These are phyloP conservation scores for Dactylis glomerata DNA, from an alignment of 176 grass and related monocot genomes.

Conservation along the genomic window DNA sequence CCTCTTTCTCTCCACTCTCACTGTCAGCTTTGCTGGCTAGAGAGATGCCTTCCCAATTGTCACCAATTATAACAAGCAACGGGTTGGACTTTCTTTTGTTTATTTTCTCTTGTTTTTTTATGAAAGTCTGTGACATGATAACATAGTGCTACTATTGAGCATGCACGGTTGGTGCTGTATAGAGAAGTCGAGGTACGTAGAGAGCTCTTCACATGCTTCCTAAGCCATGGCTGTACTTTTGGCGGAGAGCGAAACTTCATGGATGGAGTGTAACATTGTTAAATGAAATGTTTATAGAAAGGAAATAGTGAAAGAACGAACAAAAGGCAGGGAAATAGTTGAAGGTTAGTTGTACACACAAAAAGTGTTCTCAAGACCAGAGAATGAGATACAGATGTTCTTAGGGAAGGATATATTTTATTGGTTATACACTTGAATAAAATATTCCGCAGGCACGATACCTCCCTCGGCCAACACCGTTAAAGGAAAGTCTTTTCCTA, in stretches of 20 bases:
- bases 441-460: background rate
- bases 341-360: background rate
- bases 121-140: background rate
- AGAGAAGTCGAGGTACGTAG: background rate
- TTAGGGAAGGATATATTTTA: background rate
- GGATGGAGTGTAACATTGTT: background rate
- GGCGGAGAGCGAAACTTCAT: background rate
- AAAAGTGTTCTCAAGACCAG: background rate
- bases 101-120: background rate
- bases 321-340: background rate
- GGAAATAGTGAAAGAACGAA: background rate
- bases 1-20: background rate
- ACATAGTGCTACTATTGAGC: background rate
- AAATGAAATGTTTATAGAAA: background rate
- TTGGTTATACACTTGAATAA: no score
- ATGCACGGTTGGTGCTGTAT: background rate
- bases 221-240: background rate
- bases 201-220: background rate
- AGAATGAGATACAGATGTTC: background rate
- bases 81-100: background rate
- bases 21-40: constrained; percentile 17
- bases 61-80: background rate
- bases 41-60: background rate
- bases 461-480: background rate
- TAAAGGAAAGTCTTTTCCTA: background rate